Percentiles rank a stretch among this genome's conserved stretches.
Evolutionary conservation across 2,329 filamentous ascomycete genomes (phyloP).

Genomic region (Biscogniauxia sp.): DNA sequence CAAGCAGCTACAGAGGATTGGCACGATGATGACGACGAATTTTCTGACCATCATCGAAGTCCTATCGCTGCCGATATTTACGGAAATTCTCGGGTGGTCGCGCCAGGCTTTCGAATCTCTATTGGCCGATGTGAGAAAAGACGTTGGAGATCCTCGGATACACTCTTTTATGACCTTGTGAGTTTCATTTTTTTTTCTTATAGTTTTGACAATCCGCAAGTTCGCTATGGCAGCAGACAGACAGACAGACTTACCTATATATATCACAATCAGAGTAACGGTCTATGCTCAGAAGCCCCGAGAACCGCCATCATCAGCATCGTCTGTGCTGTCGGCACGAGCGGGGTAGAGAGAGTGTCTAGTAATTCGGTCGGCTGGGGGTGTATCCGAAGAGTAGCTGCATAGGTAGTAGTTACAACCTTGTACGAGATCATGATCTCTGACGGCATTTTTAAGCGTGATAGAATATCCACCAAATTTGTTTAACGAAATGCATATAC

Average conservation of each 20-base stretch:
- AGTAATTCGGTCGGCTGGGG: not conserved
- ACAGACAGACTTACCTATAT: not conserved
- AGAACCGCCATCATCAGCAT: constrained; percentile 17
- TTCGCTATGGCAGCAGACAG: no score
- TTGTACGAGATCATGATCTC: not conserved
- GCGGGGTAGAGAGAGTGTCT: not conserved
- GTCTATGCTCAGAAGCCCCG: constrained; percentile 30
- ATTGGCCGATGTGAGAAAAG: constrained; percentile 22
- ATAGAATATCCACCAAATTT: not conserved
- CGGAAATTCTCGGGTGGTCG: constrained; percentile 23
- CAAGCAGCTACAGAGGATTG: constrained; percentile 28
- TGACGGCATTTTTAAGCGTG: not conserved
- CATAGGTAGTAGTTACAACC: not conserved
- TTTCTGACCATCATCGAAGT: constrained; percentile 26
- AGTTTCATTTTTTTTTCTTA: not conserved
- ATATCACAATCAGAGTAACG: constrained; percentile 20
- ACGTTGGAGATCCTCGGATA: constrained; percentile 21
- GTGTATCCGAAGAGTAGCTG: not conserved
- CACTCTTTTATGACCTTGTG: constrained; percentile 30
- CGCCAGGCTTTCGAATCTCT: constrained; percentile 17
- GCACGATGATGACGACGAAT: constrained; percentile 30
- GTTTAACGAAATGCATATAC: not conserved
- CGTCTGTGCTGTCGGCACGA: constrained; percentile 11
- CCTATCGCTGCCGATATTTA: constrained; percentile 22
- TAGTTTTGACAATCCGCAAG: no score